Evolutionary conservation across 768 basidiomycete genomes (phyloP), one percentile per base, ranked within the genome.

Genomic region (Leccinum subgranulosum): DNA sequence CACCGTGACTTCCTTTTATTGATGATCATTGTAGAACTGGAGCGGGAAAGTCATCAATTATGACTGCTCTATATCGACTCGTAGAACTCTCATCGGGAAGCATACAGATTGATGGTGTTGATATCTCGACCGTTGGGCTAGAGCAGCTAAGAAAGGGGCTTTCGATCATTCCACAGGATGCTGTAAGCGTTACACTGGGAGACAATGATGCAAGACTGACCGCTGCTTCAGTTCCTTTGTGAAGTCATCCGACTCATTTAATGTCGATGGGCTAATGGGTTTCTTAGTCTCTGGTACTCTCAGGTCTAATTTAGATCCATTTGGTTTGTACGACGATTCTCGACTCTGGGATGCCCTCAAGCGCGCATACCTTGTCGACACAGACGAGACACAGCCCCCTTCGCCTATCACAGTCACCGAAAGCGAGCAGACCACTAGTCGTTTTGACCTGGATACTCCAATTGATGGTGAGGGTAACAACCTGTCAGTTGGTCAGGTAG

Each of bases 391-490:
- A 41, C 55, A 48, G 14, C 34, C 51, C 1, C 21, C 56, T 27
- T 61, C 63, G 1, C 73, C 74, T 53, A 75, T 75, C 27, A 74
- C 75, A 27, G 59, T 59, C 8, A 65, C 70, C 21, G 63, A 73
- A 14, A 76, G 74, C 47, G 81, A 79, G 14, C 78, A 75, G 39
- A 70, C 64, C 4, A 67, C 69, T 1, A 71, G 72, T 28, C 84
- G 86, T 43, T 94, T 96, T 75, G 86, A 83, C 14, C 79, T 98
- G 7, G 95, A 97, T 69, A 88, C 83, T 33, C 74, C 82, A 2
- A 83, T 97, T 51, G 92, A 95, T 60, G 89, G 89, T 55, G 94
- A 96, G 68, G 95, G 95, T 25, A 77, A 75, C 27, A 95, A 94
- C 69, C 65, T 95, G 60, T 90, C 88, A 5, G 86, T 92, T 34